Conservation (phyloP, 1,139 yeast genomes). For the Suhomyces yuchorum region DNA sequence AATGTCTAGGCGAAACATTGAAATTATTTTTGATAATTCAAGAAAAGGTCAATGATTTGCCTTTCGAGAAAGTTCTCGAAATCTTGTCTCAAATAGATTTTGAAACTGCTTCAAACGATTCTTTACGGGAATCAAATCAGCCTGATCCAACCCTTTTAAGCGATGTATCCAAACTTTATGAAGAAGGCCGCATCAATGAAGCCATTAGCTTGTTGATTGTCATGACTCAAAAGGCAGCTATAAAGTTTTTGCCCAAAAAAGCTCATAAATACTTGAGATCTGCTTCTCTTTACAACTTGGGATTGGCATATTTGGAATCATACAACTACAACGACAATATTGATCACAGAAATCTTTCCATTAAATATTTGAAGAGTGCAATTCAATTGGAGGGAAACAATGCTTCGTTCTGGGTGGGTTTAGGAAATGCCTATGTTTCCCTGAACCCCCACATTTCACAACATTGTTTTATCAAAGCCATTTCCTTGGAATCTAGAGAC, state of each 20-base stretch:
- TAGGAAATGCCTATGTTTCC: conserved; percentile 69
- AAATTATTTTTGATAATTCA: conserved; percentile 49
- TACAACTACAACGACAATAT: conserved; percentile 35
- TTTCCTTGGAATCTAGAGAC: conserved; percentile 68
- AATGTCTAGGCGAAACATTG: conserved; percentile 50
- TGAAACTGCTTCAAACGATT: conserved; percentile 1
- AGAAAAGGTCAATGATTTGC: conserved; percentile 43
- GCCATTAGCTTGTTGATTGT: conserved; percentile 29
- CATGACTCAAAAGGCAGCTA: conserved; percentile 30
- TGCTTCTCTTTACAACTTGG: conserved; percentile 67
- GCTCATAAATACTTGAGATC: conserved; percentile 57
- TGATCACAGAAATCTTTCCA: conserved; percentile 48
- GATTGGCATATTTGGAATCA: conserved; percentile 60
- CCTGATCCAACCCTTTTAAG: conserved; percentile 13
- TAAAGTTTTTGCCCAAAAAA: conserved; percentile 32
- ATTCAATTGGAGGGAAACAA: conserved; percentile 71
- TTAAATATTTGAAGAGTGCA: conserved; percentile 62
- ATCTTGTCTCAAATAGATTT: conserved; percentile 31
- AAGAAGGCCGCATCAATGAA: conserved; percentile 21
- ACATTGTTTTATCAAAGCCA: conserved; percentile 87
- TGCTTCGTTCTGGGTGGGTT: conserved; percentile 75
- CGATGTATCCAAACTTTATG: conserved; percentile 15
- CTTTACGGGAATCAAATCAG: conserved; percentile 8
- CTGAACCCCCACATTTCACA: conserved; percentile 75
- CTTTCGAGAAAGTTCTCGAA: conserved; percentile 40